A percentile compares a stretch with the other conserved stretches of the same genome.
These are phyloP conservation scores for Metrosideros polymorpha DNA, from an alignment of 441 rosid species.

Conservation along the genomic window DNA sequence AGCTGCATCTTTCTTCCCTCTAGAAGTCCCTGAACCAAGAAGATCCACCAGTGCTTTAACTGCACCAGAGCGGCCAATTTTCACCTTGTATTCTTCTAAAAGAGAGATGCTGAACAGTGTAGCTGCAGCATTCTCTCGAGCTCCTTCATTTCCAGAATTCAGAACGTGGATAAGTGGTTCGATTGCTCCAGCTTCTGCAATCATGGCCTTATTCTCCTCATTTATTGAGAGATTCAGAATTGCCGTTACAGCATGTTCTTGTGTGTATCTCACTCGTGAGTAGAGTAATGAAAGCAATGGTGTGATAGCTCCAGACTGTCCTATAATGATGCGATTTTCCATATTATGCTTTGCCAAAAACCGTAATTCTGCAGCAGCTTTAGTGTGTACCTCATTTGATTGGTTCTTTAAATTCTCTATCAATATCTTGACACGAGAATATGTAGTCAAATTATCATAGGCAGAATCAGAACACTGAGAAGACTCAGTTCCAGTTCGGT, in stretches of 20 bases:
- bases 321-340: slow-evolving; percentile 66
- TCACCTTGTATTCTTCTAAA: slow-evolving; percentile 64
- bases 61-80: slow-evolving; percentile 79
- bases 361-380: slow-evolving; percentile 79
- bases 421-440: slow-evolving; percentile 42
- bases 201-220: slow-evolving; percentile 62
- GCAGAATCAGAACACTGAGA: slow-evolving; percentile 21
- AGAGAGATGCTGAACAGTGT: slow-evolving; percentile 73
- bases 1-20: slow-evolving; percentile 93
- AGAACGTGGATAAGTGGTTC: slow-evolving; percentile 78
- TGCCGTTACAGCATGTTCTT: slow-evolving; percentile 89
- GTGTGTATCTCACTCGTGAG: slow-evolving; percentile 53
- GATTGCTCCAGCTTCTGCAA: slow-evolving; percentile 63
- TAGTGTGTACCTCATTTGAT: slow-evolving; percentile 40
- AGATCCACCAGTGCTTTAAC: slow-evolving; percentile 71
- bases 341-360: slow-evolving; percentile 54
- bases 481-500: slow-evolving; percentile 2
- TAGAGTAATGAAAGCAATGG: slow-evolving; percentile 65
- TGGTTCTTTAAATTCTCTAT: slow-evolving; percentile 62
- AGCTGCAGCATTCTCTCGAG: slow-evolving; percentile 88
- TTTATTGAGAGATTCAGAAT: slow-evolving; percentile 77
- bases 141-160: slow-evolving; percentile 66
- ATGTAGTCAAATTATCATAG: slow-evolving; percentile 31
- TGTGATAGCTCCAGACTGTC: slow-evolving; percentile 51
- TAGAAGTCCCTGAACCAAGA: slow-evolving; percentile 61